Evolutionary conservation across 768 basidiomycete genomes (phyloP).

Genomic region (Trametes cubensis): DNA sequence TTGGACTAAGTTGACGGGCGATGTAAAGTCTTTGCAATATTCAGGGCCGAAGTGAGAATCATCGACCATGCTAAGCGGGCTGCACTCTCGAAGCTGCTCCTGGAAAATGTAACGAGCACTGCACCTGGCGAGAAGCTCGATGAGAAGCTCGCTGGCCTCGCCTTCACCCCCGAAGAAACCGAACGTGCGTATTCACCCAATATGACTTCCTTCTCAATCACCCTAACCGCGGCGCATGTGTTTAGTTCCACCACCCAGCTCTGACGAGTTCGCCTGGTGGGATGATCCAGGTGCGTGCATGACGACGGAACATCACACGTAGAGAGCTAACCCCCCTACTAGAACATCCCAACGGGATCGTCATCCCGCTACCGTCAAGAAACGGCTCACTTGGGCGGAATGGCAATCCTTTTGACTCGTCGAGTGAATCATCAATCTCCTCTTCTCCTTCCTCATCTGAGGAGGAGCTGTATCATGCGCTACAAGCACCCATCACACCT

Average conservation of each 20-base stretch:
- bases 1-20: not conserved
- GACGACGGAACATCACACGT: no score
- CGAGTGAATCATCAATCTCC: constrained; percentile 63
- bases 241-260: constrained; percentile 83
- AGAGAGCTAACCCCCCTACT: no score
- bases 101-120: constrained; percentile 64
- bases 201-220: not conserved
- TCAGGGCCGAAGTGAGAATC: constrained; percentile 74
- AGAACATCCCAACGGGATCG: constrained; percentile 64
- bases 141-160: constrained; percentile 66
- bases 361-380: constrained; percentile 42
- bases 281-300: constrained; percentile 64
- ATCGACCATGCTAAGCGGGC: constrained; percentile 79
- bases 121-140: constrained; percentile 69
- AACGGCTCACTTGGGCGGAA: constrained; percentile 22
- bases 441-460: constrained; percentile 83
- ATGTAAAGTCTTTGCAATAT: constrained; percentile 76
- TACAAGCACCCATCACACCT: constrained; percentile 67
- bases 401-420: constrained; percentile 76
- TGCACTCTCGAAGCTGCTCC: constrained; percentile 65
- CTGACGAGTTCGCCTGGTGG: constrained; percentile 82
- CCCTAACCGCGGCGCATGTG: not conserved
- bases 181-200: constrained; percentile 44
- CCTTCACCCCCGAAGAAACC: constrained; percentile 45
- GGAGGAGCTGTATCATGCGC: constrained; percentile 80